phyloP scores from a whole-genome alignment of 345 rosid genomes.

The Balakata baccata region DNA sequence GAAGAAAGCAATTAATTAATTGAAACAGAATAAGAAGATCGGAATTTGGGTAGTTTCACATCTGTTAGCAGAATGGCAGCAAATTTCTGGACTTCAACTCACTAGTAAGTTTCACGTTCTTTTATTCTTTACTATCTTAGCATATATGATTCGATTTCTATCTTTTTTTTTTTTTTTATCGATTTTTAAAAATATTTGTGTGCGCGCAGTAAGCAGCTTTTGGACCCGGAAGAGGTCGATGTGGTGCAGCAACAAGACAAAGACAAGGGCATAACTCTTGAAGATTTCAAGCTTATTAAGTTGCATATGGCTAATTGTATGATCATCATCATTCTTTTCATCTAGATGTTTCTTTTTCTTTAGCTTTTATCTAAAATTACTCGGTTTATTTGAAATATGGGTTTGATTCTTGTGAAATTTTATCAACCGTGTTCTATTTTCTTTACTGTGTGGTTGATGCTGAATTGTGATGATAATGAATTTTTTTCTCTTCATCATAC shows the following conservation, averaged over 20 bases:
- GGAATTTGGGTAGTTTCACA: too few relatives aligned
- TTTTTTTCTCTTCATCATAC: not conserved
- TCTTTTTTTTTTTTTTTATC: conserved; percentile 8
- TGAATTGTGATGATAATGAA: not conserved
- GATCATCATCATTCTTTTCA: conserved; percentile 5
- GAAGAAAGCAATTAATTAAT: not conserved
- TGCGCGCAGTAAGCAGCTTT: conserved; percentile 66
- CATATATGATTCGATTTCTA: not conserved
- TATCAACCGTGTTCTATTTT: not conserved
- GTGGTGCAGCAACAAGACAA: conserved; percentile 68
- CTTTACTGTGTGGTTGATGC: not conserved
- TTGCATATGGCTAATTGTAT: conserved; percentile 79
- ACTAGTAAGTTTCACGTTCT: conserved; percentile 40
- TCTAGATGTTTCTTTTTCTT: conserved; percentile 2
- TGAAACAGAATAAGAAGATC: not conserved
- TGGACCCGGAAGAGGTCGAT: conserved; percentile 80
- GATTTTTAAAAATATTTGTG: not conserved
- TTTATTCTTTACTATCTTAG: not conserved
- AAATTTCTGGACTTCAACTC: conserved; percentile 94
- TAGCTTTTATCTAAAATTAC: conserved; percentile 2
- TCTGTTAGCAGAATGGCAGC: conserved; percentile 56
- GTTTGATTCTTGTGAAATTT: not conserved
- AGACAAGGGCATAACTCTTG: conserved; percentile 75
- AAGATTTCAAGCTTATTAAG: conserved; percentile 85
- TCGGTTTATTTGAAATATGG: not conserved